Conservation (phyloP, 2,329 filamentous ascomycete species). For the Mycogone perniciosa region DNA sequence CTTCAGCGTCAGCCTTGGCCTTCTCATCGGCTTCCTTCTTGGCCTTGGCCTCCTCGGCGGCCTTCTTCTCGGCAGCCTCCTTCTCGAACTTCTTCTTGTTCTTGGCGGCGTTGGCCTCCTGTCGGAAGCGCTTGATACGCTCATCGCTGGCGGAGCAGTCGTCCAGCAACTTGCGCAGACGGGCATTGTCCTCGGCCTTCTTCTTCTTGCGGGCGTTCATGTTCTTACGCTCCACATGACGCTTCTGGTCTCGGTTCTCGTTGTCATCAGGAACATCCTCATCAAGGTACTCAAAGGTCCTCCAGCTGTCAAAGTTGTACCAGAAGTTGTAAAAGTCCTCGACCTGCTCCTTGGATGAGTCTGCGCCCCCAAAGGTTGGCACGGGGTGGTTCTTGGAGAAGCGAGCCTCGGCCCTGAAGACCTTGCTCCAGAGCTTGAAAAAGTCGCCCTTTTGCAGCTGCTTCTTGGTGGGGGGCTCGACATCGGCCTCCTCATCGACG, state of each 20-base stretch:
- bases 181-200: constrained; percentile 95
- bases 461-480: constrained; percentile 91
- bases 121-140: constrained; percentile 95
- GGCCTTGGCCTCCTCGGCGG: constrained; percentile 75
- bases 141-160: constrained; percentile 79
- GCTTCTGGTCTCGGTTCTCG: constrained; percentile 98
- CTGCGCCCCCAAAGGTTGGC: constrained; percentile 75
- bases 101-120: constrained; percentile 87
- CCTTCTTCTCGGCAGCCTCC: constrained; percentile 85
- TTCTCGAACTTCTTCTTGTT: constrained; percentile 90
- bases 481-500: constrained; percentile 87
- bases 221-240: constrained; percentile 97
- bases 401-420: constrained; percentile 86
- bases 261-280: constrained; percentile 99
- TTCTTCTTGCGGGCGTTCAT: constrained; percentile 96
- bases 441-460: constrained; percentile 78
- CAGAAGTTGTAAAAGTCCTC: constrained; percentile 99
- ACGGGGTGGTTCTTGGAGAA: constrained; percentile 92
- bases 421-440: constrained; percentile 88
- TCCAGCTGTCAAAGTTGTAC: constrained; percentile 99
- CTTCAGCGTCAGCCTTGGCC: constrained; percentile 76
- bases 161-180: constrained; percentile 84
- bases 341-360: constrained; percentile 81
- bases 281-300: constrained; percentile 95
- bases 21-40: constrained; percentile 79